A percentile compares a stretch with the other conserved stretches of the same genome.
These are phyloP conservation scores for Serendipita indica DNA, from an alignment of 768 basidiomycete genomes.

Conservation along the genomic window DNA sequence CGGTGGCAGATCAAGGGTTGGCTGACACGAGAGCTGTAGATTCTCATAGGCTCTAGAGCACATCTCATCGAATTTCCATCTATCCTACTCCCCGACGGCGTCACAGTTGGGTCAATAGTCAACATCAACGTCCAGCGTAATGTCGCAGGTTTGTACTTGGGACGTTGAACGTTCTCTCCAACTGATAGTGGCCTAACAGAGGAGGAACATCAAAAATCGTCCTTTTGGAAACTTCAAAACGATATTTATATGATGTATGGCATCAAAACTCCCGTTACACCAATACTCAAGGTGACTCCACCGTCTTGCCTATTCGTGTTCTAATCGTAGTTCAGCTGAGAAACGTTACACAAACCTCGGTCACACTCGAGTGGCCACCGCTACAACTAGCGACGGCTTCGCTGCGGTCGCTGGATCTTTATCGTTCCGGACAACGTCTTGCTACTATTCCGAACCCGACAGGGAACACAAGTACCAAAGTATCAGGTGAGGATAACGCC, in stretches of 20 bases:
- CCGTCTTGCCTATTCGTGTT: not conserved
- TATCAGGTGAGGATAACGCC: slow-evolving; percentile 50
- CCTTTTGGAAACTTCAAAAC: slow-evolving; percentile 76
- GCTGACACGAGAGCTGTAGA: slow-evolving; percentile 33
- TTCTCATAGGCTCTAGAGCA: slow-evolving; percentile 82
- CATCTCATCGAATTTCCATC: slow-evolving; percentile 98
- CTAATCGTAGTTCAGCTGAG: slow-evolving; percentile 39
- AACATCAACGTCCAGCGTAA: slow-evolving; percentile 93
- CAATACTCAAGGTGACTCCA: slow-evolving; percentile 50
- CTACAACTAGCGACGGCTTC: slow-evolving; percentile 75
- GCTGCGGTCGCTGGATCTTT: slow-evolving; percentile 80
- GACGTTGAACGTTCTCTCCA: not conserved
- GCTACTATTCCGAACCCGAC: slow-evolving; percentile 71
- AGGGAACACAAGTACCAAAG: slow-evolving; percentile 75
- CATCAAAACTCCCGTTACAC: slow-evolving; percentile 45
- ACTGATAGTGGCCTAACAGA: slow-evolving; percentile 25
- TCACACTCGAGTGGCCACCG: slow-evolving; percentile 88
- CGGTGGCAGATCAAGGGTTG: too few relatives aligned
- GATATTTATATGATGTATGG: slow-evolving; percentile 69
- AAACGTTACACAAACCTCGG: slow-evolving; percentile 92
- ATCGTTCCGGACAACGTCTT: slow-evolving; percentile 77
- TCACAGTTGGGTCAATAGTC: slow-evolving; percentile 87
- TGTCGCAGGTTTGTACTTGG: slow-evolving; percentile 21
- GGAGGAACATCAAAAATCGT: slow-evolving; percentile 64
- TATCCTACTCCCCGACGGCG: slow-evolving; percentile 80